Evolutionary conservation across 2,329 filamentous ascomycete genomes (phyloP).

Genomic region (Ceratocystis harringtonii): DNA sequence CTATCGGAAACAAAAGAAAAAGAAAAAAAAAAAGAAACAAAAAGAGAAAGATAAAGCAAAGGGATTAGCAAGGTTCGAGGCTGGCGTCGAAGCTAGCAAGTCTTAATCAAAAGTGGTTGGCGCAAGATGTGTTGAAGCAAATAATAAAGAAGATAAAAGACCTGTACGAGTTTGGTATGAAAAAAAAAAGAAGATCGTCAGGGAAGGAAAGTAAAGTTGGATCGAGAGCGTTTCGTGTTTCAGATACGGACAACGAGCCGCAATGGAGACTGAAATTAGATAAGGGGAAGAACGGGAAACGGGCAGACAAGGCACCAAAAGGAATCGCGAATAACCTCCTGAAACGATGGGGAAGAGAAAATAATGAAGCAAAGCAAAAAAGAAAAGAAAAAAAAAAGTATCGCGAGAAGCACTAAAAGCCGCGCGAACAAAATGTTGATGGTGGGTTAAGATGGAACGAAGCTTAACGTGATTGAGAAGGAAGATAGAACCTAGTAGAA

Average conservation of each 20-base stretch:
- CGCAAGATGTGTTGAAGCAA: neutral
- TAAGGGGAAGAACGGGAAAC: slow-evolving; percentile 6
- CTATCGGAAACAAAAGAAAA: neutral
- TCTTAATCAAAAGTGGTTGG: neutral
- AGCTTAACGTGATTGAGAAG: neutral
- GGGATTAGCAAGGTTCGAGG: neutral
- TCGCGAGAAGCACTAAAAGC: neutral
- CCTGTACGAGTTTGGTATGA: neutral
- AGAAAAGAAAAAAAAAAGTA: neutral
- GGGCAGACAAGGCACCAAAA: neutral
- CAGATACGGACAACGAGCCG: neutral
- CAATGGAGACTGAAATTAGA: slow-evolving; percentile 4
- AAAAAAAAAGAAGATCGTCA: neutral
- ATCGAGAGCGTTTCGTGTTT: neutral
- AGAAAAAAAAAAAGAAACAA: neutral
- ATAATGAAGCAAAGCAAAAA: neutral
- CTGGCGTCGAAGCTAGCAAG: neutral
- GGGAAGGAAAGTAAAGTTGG: neutral
- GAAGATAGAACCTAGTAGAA: neutral
- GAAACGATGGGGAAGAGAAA: neutral
- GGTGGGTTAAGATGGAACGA: neutral
- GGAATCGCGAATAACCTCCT: neutral
- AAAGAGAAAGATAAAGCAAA: neutral
- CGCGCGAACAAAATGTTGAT: neutral
- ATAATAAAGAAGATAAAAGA: neutral